Evolutionary conservation across 2,329 filamentous ascomycete species (phyloP).

Genomic region (Penicillium nordicum): DNA sequence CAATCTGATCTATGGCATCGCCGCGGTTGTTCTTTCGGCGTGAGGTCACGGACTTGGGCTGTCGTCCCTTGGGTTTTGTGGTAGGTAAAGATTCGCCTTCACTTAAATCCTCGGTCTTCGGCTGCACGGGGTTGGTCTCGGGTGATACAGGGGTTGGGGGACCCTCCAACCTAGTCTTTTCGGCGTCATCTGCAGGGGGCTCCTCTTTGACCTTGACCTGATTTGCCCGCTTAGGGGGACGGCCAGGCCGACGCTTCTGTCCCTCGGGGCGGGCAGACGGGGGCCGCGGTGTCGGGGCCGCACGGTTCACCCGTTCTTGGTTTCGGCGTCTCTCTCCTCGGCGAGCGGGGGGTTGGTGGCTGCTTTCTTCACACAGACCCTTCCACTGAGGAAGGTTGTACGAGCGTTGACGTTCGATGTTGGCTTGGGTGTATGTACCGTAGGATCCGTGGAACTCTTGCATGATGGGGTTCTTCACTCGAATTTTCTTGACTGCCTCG

Average conservation of each 20-base stretch:
- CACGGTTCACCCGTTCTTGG: slow-evolving; percentile 47
- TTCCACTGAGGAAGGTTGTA: slow-evolving; percentile 98
- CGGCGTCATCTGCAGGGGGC: slow-evolving; percentile 34
- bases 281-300: slow-evolving; percentile 32
- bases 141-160: slow-evolving; percentile 56
- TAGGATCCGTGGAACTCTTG: slow-evolving; percentile 97
- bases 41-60: slow-evolving; percentile 73
- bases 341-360: slow-evolving; percentile 89
- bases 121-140: slow-evolving; percentile 49
- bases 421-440: slow-evolving; percentile 93
- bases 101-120: slow-evolving; percentile 55
- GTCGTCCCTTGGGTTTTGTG: slow-evolving; percentile 51
- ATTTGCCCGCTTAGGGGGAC: slow-evolving; percentile 38
- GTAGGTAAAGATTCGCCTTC: slow-evolving; percentile 43
- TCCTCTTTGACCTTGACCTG: slow-evolving; percentile 41
- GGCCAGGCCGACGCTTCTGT: slow-evolving; percentile 47
- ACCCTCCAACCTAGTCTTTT: slow-evolving; percentile 43
- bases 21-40: slow-evolving; percentile 81
- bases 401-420: slow-evolving; percentile 90
- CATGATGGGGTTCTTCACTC: slow-evolving; percentile 94
- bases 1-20: slow-evolving; percentile 73
- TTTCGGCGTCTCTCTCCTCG: slow-evolving; percentile 61
- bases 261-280: slow-evolving; percentile 37
- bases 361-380: slow-evolving; percentile 85
- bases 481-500: slow-evolving; percentile 84